A percentile compares a stretch with the other conserved stretches of the same genome.
Conservation (phyloP, 1,284 basidiomycete species). For the Pseudomicrostroma phylloplanum region DNA sequence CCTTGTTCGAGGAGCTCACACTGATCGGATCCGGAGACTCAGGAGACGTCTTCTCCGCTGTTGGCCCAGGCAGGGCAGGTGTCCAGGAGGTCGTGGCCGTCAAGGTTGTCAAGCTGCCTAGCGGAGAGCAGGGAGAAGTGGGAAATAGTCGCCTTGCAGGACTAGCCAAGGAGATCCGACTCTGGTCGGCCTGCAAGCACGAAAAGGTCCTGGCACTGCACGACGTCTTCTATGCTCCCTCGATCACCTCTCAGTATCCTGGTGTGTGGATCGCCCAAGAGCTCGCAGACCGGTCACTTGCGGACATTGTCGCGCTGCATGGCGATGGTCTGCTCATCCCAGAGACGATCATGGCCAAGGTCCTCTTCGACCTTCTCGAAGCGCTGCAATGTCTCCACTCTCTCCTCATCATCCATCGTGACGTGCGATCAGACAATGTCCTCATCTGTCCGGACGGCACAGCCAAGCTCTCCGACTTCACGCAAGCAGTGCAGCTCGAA, state of each 20-base stretch:
- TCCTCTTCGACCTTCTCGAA: slow-evolving; percentile 27
- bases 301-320: slow-evolving; percentile 32
- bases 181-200: slow-evolving; percentile 30
- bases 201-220: slow-evolving; percentile 30
- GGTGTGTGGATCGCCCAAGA: slow-evolving; percentile 40
- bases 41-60: slow-evolving; percentile 23
- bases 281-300: slow-evolving; percentile 31
- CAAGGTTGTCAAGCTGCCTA: slow-evolving; percentile 25
- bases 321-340: slow-evolving; percentile 20
- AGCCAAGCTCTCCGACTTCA: slow-evolving; percentile 39
- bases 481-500: slow-evolving; percentile 28
- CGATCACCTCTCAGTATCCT: slow-evolving; percentile 4
- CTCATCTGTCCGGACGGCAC: slow-evolving; percentile 28
- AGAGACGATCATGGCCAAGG: slow-evolving; percentile 31
- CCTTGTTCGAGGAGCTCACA: slow-evolving; percentile 18
- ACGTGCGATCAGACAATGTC: slow-evolving; percentile 37
- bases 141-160: slow-evolving; percentile 19
- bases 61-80: background rate
- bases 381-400: slow-evolving; percentile 33
- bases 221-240: slow-evolving; percentile 21
- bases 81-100: slow-evolving; percentile 23
- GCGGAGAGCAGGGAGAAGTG: slow-evolving; percentile 16
- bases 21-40: slow-evolving; percentile 40
- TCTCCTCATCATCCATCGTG: slow-evolving; percentile 29
- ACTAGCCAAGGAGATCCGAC: slow-evolving; percentile 26